phyloP scores from a whole-genome alignment of 305 asterid species.

The Solanum hybrid region DNA sequence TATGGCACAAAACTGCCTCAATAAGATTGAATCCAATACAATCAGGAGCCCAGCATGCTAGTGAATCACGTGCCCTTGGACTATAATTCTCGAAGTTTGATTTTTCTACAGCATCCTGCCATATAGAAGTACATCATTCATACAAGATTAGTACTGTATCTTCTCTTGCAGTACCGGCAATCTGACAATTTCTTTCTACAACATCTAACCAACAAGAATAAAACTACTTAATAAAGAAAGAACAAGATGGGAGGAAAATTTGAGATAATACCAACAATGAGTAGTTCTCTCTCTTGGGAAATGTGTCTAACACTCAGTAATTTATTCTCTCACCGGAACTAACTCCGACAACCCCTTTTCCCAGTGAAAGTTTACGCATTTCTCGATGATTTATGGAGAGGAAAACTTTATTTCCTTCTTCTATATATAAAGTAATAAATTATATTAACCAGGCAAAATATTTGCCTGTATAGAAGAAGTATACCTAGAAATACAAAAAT shows the following conservation, averaged over 20 bases:
- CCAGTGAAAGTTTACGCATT: neutral
- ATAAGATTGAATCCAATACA: conserved; percentile 88
- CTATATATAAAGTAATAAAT: neutral
- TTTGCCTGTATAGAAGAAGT: neutral
- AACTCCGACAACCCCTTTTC: neutral
- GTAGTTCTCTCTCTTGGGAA: neutral
- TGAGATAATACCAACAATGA: neutral
- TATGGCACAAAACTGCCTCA: conserved; percentile 91
- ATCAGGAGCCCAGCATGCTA: conserved; percentile 90
- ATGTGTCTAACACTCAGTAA: neutral
- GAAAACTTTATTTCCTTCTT: neutral
- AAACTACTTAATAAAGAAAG: neutral
- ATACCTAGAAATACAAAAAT: neutral
- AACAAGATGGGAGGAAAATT: neutral
- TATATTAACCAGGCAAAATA: neutral
- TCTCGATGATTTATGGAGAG: neutral
- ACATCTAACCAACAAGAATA: neutral
- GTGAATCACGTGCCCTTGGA: conserved; percentile 79
- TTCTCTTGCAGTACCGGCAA: neutral
- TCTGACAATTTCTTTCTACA: neutral
- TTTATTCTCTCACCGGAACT: neutral
- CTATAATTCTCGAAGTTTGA: conserved; percentile 81
- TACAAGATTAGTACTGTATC: neutral
- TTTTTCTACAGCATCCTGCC: conserved; percentile 77
- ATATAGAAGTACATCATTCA: conserved; percentile 4